Base-by-base conservation (phyloP, 805 yeast genomes). In the Kodamaea hsintzibuensis region DNA sequence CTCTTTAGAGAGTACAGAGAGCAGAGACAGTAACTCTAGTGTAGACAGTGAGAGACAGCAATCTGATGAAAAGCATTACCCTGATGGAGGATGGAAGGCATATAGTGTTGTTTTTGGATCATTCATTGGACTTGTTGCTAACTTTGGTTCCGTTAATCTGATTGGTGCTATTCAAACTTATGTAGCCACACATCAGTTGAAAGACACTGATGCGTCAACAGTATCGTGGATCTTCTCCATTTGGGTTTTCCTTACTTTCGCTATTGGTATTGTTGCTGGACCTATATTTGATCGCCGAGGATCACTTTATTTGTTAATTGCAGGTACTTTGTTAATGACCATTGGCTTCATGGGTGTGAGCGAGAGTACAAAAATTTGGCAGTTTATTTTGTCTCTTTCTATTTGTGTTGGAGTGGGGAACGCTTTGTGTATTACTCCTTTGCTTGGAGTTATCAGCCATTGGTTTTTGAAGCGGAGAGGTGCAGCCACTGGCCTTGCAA, bases 41-140 rank as follows among this genome's bases (percentile, higher is more conserved):
- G 19, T 19, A 16, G 25, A 12, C 19, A 40, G 25, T 22, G 35
- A 30, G 35, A 30, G 35, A 12, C 35, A 30, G 33, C n/a, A 12
- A 8, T 30, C 35, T 22, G 25, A 19, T 16, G 17, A 40, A 8
- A 40, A 40, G 12, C 25, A 40, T 22, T 40, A 16, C 9, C 69
- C 69, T 8, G 69, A 65, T 25, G 69, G 69, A 13, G 69, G 69
- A 0, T 19, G 46, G 13, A 58, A 54, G 14, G 69, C 69, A 9
- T 60, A 64, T 47, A 45, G 53, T 46, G 68, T 64, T 22, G 61
- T 64, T 10, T 51, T 62, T 4, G 69, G 69, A 18, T 56, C 81
- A 2, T 70, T 73, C 33, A 60, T 81, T 10, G 88, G 88, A 1
- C 67, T 83, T 18, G 83, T 69, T 14, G 69, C 57, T 47, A 55